Evolutionary conservation across 2,329 filamentous ascomycete species (phyloP), one percentile per base, ranked within the genome.

Genomic region (Huntiella savannae): DNA sequence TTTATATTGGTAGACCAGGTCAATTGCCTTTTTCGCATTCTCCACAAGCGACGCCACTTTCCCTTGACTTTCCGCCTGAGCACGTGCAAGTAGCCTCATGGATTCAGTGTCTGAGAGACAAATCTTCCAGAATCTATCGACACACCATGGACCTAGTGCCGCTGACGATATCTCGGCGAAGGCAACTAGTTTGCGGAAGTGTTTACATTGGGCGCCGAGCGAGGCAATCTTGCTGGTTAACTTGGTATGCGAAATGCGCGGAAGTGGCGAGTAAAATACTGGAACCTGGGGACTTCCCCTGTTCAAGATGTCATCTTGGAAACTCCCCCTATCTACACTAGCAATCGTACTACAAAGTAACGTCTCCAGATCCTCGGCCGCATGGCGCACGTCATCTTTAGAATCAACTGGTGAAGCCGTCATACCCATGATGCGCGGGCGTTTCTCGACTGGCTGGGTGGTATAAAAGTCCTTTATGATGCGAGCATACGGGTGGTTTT

Each of bases 401-500:
- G 83, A 77, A 62, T 96, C 87, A 2, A 95, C 79, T 0, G 91
- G 91, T 0, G 91, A 96, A 5, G 91, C 91, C 1, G 91, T 98
- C 88, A 96, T 95, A 19, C 88, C 88, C 53, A 98, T 82, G 15
- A 98, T 77, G 34, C 78, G 79, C 3, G 91, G 91, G 4, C 76
- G 69, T 0, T 57, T 54, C 0, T 58, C 52, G 22, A 67, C 62
- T 1, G 58, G 53, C 28, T 68, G 64, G 2, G 68, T 61, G 1
- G 75, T 55, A 56, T 95, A 96, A 54, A 83, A 86, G 49, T 93
- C 81, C 54, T 82, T 86, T 62, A 98, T 83, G 49, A 98, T 91
- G 22, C 75, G 72, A 15, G 88, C 84, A 57, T 94, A 98, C 0
- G 84, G 72, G 55, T 98, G 91, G 44, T 86, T 82, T 59, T 88